Conservation (phyloP, 441 rosid species). For the Melastoma candidum region DNA sequence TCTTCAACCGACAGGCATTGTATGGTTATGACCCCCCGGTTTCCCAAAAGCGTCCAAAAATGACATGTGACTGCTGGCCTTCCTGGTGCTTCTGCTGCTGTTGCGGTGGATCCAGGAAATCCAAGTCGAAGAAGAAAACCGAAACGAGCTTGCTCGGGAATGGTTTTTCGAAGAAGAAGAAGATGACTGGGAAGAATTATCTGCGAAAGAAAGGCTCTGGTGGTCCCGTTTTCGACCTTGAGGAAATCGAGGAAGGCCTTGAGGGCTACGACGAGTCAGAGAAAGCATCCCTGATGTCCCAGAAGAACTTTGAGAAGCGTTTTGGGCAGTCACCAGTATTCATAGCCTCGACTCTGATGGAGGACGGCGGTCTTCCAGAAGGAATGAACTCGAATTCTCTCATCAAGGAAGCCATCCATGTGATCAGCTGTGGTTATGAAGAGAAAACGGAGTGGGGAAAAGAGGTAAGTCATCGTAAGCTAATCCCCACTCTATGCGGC, state of each 20-base stretch:
- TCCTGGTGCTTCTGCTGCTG: slow-evolving; percentile 68
- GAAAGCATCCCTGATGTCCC: slow-evolving; percentile 13
- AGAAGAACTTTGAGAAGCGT: slow-evolving; percentile 17
- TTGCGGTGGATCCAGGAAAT: slow-evolving; percentile 68
- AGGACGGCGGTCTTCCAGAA: slow-evolving; percentile 17
- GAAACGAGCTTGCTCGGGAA: slow-evolving; percentile 35
- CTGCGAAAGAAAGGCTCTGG: slow-evolving; percentile 38
- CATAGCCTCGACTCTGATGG: slow-evolving; percentile 19
- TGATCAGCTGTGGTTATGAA: slow-evolving; percentile 18
- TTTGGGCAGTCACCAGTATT: slow-evolving; percentile 16
- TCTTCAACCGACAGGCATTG: slow-evolving; percentile 18
- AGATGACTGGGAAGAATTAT: slow-evolving; percentile 47
- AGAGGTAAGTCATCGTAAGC: slow-evolving; percentile 12
- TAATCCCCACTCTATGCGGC: neutral
- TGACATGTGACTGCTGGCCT: slow-evolving; percentile 48
- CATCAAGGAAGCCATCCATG: slow-evolving; percentile 19
- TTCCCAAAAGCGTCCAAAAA: slow-evolving; percentile 63
- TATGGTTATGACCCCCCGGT: slow-evolving; percentile 37
- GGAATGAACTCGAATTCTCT: slow-evolving; percentile 14
- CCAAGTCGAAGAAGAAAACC: slow-evolving; percentile 65
- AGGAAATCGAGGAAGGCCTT: slow-evolving; percentile 63
- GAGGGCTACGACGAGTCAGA: slow-evolving; percentile 12
- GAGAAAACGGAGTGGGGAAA: slow-evolving; percentile 22
- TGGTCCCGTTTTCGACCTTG: slow-evolving; percentile 48
- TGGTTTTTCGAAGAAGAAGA: slow-evolving; percentile 13